Conservation (phyloP, 768 basidiomycete genomes). For the Rubroboletus satanas region DNA sequence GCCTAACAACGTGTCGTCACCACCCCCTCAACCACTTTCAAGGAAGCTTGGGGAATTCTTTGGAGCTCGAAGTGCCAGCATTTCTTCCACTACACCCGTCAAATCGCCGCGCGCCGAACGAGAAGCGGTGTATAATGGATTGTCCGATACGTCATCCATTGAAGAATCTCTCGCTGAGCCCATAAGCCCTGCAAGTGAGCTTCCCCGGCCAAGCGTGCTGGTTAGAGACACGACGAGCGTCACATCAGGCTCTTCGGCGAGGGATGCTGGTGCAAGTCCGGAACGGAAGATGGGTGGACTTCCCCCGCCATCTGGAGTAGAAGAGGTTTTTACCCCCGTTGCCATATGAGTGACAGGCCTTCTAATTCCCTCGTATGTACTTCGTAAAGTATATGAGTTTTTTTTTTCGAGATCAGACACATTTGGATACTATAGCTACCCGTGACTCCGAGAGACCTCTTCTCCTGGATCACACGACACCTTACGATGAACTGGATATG, state of each 20-base stretch:
- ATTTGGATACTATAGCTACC: constrained; percentile 17
- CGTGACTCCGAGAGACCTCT: constrained; percentile 1
- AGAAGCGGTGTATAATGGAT: constrained; percentile 24
- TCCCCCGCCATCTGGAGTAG: constrained; percentile 8
- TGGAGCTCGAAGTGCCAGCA: constrained; percentile 46
- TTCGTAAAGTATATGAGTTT: constrained; percentile 4
- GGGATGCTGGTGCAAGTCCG: constrained; percentile 27
- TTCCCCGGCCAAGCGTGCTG: constrained; percentile 23
- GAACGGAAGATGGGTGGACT: constrained; percentile 24
- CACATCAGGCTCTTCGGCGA: constrained; percentile 23
- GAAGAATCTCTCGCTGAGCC: constrained; percentile 36
- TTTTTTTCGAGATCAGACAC: constrained; percentile 4
- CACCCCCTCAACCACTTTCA: constrained; percentile 45
- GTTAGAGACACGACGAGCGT: constrained; percentile 31
- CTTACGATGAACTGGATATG: constrained; percentile 14
- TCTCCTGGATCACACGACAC: constrained; percentile 6
- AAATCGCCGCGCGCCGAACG: constrained; percentile 24
- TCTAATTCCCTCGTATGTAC: constrained; percentile 15
- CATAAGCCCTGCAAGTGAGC: constrained; percentile 30
- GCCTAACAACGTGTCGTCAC: constrained; percentile 20
- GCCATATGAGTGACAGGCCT: constrained; percentile 26
- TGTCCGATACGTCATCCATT: constrained; percentile 36
- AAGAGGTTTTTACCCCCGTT: constrained; percentile 24
- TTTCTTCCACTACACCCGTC: constrained; percentile 41
- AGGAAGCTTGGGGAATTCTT: constrained; percentile 74